Conservation (phyloP, 805 yeast species). For the Tetrapisispora taiwanensis region DNA sequence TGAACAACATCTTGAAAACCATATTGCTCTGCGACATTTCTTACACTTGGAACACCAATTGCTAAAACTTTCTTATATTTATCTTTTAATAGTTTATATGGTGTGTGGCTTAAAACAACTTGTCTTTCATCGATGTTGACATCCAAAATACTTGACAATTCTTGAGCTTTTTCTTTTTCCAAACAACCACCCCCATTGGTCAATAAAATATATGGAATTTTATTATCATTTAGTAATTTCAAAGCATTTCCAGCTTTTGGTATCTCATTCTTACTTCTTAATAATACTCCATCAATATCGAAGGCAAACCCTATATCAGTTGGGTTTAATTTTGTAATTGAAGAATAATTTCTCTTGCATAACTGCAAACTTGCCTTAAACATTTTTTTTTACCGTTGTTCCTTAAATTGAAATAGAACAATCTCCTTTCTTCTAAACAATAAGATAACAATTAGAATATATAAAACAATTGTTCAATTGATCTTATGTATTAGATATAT, state of each 20-base stretch:
- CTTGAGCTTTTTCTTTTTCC: constrained; percentile 51
- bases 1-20: constrained; percentile 71
- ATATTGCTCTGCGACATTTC: constrained; percentile 61
- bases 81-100: constrained; percentile 51
- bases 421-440: no score
- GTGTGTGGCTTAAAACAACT: constrained; percentile 81
- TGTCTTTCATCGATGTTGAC: constrained; percentile 45
- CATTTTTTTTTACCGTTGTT: no score
- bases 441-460: no score
- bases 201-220: constrained; percentile 69
- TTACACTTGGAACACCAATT: constrained; percentile 65
- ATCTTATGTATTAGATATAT: no score
- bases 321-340: background rate
- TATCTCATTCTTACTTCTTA: constrained; percentile 62
- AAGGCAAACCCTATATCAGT: constrained; percentile 21
- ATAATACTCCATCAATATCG: constrained; percentile 76
- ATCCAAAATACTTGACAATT: constrained; percentile 38
- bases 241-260: constrained; percentile 56
- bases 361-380: no score
- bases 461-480: no score
- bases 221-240: constrained; percentile 38
- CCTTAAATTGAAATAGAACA: no score
- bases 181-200: constrained; percentile 86
- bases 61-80: constrained; percentile 57
- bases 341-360: no score